These are phyloP conservation scores for Pseudogymnoascus sp. DNA, from an alignment of 2,329 filamentous ascomycete genomes.

Conservation along the genomic window DNA sequence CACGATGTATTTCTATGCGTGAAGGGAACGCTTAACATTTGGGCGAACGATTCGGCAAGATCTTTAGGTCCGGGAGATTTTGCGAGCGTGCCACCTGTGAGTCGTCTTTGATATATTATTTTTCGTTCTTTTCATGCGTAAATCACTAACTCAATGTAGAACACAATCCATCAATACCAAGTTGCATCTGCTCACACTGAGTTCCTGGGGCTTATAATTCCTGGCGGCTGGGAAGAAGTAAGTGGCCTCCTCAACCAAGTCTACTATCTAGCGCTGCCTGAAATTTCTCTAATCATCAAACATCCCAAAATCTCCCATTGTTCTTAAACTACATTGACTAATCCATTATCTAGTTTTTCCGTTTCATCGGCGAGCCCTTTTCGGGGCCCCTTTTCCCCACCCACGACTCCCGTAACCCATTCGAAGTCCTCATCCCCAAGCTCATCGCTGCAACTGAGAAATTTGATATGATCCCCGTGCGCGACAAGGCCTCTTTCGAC, in stretches of 20 bases:
- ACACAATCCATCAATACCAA: slow-evolving; percentile 47
- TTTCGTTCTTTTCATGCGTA: slow-evolving; percentile 8
- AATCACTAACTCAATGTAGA: slow-evolving; percentile 24
- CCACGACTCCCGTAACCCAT: slow-evolving; percentile 43
- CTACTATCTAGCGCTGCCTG: not conserved
- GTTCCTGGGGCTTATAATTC: slow-evolving; percentile 44
- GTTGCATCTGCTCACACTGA: slow-evolving; percentile 47
- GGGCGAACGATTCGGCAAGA: slow-evolving; percentile 48
- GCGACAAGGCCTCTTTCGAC: slow-evolving; percentile 39
- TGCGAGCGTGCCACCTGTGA: slow-evolving; percentile 48
- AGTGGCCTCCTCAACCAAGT: not conserved
- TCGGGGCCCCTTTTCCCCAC: slow-evolving; percentile 42
- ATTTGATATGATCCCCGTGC: slow-evolving; percentile 47
- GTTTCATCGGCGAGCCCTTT: slow-evolving; percentile 46
- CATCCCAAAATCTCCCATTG: not conserved
- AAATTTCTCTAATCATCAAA: not conserved
- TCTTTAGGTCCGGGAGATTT: slow-evolving; percentile 49
- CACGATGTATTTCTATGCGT: slow-evolving; percentile 50
- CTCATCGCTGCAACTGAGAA: slow-evolving; percentile 46
- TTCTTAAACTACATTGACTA: not conserved
- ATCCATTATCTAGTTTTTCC: slow-evolving; percentile 40
- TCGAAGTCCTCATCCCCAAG: slow-evolving; percentile 43
- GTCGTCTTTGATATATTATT: slow-evolving; percentile 12
- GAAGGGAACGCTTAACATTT: slow-evolving; percentile 48
- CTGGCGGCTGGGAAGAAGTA: slow-evolving; percentile 48